Base-by-base conservation (phyloP, 257 asterid genomes). In the Rehmannia glutinosa region DNA sequence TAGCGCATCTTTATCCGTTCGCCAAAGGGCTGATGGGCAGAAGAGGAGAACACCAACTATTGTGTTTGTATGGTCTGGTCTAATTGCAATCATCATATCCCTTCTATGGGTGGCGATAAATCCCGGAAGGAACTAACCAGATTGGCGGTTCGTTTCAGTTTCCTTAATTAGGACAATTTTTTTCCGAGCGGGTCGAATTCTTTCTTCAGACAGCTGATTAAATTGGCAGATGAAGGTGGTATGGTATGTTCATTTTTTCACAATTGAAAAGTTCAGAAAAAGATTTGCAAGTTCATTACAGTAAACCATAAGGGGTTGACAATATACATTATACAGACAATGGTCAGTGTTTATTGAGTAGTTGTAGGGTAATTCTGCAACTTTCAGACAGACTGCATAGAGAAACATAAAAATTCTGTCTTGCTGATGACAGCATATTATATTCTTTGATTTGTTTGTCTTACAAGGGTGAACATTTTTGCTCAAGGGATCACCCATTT, bases 21-120 rank as follows among this genome's bases (percentile, higher is more conserved):
- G 93, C 93, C 0, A 86, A 86, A 66, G 93, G 93, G 58, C 85
- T 86, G 24, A 86, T 86, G 93, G 93, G 93, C 10, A 73, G 93
- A 63, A 32, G 93, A 61, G 93, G 93, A 69, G 81, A 62, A 86
- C 93, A 0, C 93, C 93, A 0, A 86, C 93, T 6, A 86, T 86
- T 3, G 87, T 83, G 10, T 86, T 73, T 17, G 93, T 86, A 0
- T 86, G 93, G 93, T 83, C 93, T 0, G 93, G 93, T 9, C 89
- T 86, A n/a, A 83, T 86, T 25, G 80, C 93, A 0, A 86, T 86
- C 69, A 86, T 82, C 43, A 86, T 86, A 60, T 86, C 93, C 55
- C 86, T 86, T 38, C 75, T 86, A 2, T 86, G 93, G 93, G 93
- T 86, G 24, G 90, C 93, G 1, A 80, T 86, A 43, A 82, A 83